Percentiles rank a stretch among this genome's conserved stretches.
These are phyloP conservation scores for Curvularia spicifera DNA, from an alignment of 2,329 filamentous ascomycete species.

Conservation along the genomic window DNA sequence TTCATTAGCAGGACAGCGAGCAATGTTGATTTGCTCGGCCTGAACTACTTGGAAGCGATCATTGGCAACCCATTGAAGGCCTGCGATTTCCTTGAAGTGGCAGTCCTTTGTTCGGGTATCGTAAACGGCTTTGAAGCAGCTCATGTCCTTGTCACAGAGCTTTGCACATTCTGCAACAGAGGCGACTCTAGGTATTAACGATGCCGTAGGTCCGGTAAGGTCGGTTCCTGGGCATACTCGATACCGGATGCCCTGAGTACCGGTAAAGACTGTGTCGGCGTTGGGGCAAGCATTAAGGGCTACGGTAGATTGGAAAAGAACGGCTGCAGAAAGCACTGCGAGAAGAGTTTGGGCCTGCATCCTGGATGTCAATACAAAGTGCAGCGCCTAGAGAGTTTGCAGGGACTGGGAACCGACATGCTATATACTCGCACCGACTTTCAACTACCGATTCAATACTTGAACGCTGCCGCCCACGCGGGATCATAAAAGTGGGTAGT, in stretches of 20 bases:
- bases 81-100: slow-evolving; percentile 30
- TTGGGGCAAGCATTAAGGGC: slow-evolving; percentile 32
- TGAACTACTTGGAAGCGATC: slow-evolving; percentile 31
- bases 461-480: slow-evolving; percentile 17
- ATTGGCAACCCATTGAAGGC: slow-evolving; percentile 30
- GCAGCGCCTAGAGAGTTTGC: slow-evolving; percentile 8
- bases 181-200: slow-evolving; percentile 21
- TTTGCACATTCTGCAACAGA: slow-evolving; percentile 31
- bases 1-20: slow-evolving; percentile 31
- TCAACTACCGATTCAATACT: slow-evolving; percentile 14
- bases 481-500: slow-evolving; percentile 5
- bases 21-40: slow-evolving; percentile 34
- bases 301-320: slow-evolving; percentile 24
- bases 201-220: slow-evolving; percentile 22
- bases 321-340: slow-evolving; percentile 21
- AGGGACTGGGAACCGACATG: neutral
- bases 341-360: slow-evolving; percentile 26
- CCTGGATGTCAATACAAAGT: slow-evolving; percentile 13
- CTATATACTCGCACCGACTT: slow-evolving; percentile 12
- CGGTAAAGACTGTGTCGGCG: slow-evolving; percentile 28
- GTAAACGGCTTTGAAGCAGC: slow-evolving; percentile 39
- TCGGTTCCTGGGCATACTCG: slow-evolving; percentile 32
- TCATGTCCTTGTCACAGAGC: slow-evolving; percentile 26
- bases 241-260: slow-evolving; percentile 29
- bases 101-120: slow-evolving; percentile 28